phyloP scores from a whole-genome alignment of 148 eudicot genomes.

The Heliamphora exappendiculata region DNA sequence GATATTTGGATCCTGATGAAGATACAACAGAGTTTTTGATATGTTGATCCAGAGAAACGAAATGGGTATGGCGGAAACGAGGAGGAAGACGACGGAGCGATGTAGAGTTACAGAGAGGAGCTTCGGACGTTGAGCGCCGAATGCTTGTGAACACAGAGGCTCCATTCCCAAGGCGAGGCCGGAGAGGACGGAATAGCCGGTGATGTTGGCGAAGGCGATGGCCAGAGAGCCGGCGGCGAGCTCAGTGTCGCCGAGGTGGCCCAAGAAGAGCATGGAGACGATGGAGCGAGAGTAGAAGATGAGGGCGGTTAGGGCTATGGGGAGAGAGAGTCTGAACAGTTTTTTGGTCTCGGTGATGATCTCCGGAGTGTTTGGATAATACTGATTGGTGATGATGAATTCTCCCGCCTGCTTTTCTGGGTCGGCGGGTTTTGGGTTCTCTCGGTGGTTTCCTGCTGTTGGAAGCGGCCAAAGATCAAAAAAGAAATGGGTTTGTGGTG shows the following conservation, averaged over 20 bases:
- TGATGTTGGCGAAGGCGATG: conserved; percentile 79
- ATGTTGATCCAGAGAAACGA: conserved; percentile 48
- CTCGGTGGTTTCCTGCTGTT: conserved; percentile 7
- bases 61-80: conserved; percentile 40
- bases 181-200: conserved; percentile 67
- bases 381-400: neutral
- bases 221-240: conserved; percentile 79
- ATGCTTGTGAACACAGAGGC: conserved; percentile 75
- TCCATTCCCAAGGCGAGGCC: conserved; percentile 80
- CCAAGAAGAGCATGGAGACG: conserved; percentile 61
- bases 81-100: conserved; percentile 50
- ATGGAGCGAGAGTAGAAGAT: conserved; percentile 60
- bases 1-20: conserved; percentile 45
- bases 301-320: conserved; percentile 54
- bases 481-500: conserved; percentile 24
- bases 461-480: conserved; percentile 17
- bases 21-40: conserved; percentile 21
- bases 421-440: conserved; percentile 5
- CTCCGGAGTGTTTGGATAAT: conserved; percentile 11
- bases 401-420: neutral
- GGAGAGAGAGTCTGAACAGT: conserved; percentile 40
- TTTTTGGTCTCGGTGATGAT: conserved; percentile 32
- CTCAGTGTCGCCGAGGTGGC: conserved; percentile 51
- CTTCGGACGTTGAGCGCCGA: conserved; percentile 54
- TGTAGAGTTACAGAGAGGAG: conserved; percentile 62